Evolutionary conservation across 2,329 filamentous ascomycete species (phyloP), one percentile per base, ranked within the genome.

Genomic region (Ascochyta rabiei): DNA sequence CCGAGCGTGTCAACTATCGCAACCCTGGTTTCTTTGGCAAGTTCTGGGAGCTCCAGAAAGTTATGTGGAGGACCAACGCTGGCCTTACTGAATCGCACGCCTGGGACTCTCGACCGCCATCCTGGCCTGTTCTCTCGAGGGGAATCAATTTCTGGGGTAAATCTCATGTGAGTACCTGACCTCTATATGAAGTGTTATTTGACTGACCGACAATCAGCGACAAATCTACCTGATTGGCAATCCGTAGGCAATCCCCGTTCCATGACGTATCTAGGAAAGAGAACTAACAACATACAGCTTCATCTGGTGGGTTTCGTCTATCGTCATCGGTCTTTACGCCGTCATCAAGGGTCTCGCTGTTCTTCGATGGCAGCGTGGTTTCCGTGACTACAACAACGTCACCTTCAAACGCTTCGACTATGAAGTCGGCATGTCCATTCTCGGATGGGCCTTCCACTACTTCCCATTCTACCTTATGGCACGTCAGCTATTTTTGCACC

Each of bases 131-230:
- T 53, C 86, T 99, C 47, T 86, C 86, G 64, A 91, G 95, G 59
- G 95, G 95, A 69, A 99, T 99, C 83, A 99, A 99, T 81, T 99
- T 99, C 83, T 99, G 95, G 95, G 92, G 93, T 64, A 91, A 89
- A 70, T 84, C 96, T 69, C 84, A 96, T 6, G 41, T 33, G 19
- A 30, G 26, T 44, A 13, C 13, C 28, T 19, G 31, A 15, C 31
- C 9, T 10, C 28, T 19, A 6, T 35, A 28, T 28, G 10, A 13
- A 30, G 4, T 13, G 13, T 30, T 10, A 13, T 15, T 28, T 28
- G 26, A 31, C 48, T 51, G 24, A 44, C 33, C 21, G 13, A 33
- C 24, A 75, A 21, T 7, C 15, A 45, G 49, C 91, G 92, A 57
- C 95, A 99, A 75, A 92, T 99, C 66, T 99, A 99, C 76, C 87